Percentiles rank a stretch among this genome's conserved stretches.
phyloP scores from a whole-genome alignment of 306 rosid genomes.

The Sophora flavescens region DNA sequence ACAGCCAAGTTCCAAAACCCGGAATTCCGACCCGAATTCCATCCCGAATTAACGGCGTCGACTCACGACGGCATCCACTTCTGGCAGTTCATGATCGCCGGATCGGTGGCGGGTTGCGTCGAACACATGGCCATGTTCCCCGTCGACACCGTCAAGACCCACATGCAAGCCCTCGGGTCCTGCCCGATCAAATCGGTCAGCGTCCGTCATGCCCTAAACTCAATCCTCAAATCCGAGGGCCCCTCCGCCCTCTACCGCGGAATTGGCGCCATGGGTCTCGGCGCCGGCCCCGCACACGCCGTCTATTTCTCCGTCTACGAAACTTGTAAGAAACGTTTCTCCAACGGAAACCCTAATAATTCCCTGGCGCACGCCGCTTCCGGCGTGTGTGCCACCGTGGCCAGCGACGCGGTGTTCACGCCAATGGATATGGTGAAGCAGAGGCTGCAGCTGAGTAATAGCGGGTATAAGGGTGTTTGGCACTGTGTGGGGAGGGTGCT shows the following conservation, averaged over 20 bases:
- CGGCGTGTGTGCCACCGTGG: constrained; percentile 77
- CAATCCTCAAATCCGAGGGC: constrained; percentile 74
- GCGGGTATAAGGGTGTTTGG: constrained; percentile 76
- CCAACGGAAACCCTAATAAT: constrained; percentile 60
- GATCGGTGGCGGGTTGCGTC: constrained; percentile 78
- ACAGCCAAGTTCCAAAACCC: constrained; percentile 73
- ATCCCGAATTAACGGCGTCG: constrained; percentile 51
- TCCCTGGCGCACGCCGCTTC: constrained; percentile 71
- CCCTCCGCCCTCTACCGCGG: constrained; percentile 81
- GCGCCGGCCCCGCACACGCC: constrained; percentile 96
- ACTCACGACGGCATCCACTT: constrained; percentile 82
- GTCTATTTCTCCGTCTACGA: constrained; percentile 83
- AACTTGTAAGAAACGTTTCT: constrained; percentile 65
- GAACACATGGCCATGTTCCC: constrained; percentile 97
- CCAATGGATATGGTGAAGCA: constrained; percentile 98
- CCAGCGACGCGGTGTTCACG: constrained; percentile 84
- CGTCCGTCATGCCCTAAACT: constrained; percentile 70
- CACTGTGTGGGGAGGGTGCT: constrained; percentile 75
- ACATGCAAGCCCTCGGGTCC: constrained; percentile 85
- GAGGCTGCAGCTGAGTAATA: constrained; percentile 77
- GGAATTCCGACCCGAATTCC: constrained; percentile 74
- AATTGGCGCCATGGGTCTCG: constrained; percentile 88
- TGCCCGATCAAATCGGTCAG: constrained; percentile 80
- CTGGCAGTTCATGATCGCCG: constrained; percentile 94
- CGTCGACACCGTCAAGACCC: constrained; percentile 91